Conservation (phyloP, 2,329 filamentous ascomycete species). For the Sclerotinia nivalis region DNA sequence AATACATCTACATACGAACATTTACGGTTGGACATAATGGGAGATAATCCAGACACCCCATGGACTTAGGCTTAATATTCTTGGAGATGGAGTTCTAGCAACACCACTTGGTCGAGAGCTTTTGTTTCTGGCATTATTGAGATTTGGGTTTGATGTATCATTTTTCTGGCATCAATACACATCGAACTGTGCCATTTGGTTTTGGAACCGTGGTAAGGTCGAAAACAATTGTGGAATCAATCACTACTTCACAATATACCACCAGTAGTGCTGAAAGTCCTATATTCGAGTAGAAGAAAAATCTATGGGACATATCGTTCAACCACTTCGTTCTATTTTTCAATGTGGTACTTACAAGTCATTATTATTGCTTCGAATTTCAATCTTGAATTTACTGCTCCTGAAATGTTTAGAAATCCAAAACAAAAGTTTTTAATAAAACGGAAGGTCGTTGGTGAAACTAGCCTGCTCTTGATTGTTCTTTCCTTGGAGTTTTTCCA, state of each 20-base stretch:
- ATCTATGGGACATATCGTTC: neutral
- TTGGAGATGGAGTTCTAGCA: neutral
- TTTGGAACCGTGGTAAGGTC: neutral
- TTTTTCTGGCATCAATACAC: neutral
- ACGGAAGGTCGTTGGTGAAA: neutral
- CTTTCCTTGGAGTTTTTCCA: neutral
- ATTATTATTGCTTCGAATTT: neutral
- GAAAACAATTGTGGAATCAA: neutral
- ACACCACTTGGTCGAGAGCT: neutral
- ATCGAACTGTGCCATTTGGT: neutral
- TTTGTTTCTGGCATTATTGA: neutral
- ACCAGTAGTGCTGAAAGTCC: conserved; percentile 2
- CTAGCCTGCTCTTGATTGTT: neutral
- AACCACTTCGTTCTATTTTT: neutral
- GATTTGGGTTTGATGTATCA: neutral
- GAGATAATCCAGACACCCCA: neutral
- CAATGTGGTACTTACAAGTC: neutral
- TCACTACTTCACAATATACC: neutral
- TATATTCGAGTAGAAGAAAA: no score
- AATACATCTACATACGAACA: neutral
- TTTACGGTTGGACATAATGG: neutral
- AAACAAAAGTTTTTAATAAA: neutral
- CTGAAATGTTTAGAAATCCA: neutral
- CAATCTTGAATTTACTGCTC: neutral
- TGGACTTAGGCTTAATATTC: neutral